Base-by-base conservation (phyloP, 2,329 filamentous ascomycete species). In the Fusarium praegraminearum region DNA sequence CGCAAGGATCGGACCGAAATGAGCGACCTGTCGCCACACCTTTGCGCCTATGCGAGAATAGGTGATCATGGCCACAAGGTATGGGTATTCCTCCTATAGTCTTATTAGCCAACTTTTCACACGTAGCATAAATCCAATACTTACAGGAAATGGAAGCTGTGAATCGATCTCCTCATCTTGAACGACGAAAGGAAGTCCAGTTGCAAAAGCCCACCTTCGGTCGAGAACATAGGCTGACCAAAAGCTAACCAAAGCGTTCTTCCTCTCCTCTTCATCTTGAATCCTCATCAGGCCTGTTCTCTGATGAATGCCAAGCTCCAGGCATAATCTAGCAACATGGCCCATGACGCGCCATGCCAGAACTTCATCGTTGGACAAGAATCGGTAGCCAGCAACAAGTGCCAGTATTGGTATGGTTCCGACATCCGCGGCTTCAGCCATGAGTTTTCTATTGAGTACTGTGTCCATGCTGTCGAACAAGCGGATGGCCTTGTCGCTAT, bases 211-310 rank as follows among this genome's bases (percentile, higher is more conserved):
- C 93, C 93, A 97, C 52, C 94, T 86, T 40, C 93, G 86, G 77
- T 97, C 94, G 40, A 97, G 83, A 6, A 94, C 90, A 75, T 96
- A 97, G 20, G 94, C 89, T 2, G 91, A 89, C 94, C 93, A 98
- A 78, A 97, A 97, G 16, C 93, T 87, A 51, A 90, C 88, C 30
- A 92, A 85, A 0, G 91, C 89, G 52, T 88, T 85, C 51, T 85
- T 83, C 50, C 92, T 87, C 65, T 94, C 91, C 43, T 89, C 84
- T 45, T 92, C 89, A 67, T 91, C 87, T 10, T 85, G 80, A 47
- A 95, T 93, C 61, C 87, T 88, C 55, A 89, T 82, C 61, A 97
- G 85, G 0, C 90, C 92, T 68, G 93, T 90, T 59, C 89, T 87
- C 43, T 93, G 88, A 80, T 97, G 93, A n/a, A 97, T 84, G 4